Percentiles rank a stretch among this genome's conserved stretches.
phyloP scores from a whole-genome alignment of 768 basidiomycete species.

The Russula abietina region DNA sequence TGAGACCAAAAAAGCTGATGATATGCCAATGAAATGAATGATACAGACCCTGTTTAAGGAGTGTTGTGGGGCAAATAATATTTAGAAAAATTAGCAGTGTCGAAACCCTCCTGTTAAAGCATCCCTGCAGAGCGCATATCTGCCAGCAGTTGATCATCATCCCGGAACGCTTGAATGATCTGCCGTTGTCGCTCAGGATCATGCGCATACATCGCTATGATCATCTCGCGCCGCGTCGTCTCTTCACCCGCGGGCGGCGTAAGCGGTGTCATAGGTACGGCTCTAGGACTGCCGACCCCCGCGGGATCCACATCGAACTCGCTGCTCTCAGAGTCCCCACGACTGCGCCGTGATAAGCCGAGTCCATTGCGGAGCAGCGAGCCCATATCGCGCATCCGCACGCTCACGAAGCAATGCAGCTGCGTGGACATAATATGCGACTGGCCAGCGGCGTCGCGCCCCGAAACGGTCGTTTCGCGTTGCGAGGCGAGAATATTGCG shows the following conservation, averaged over 20 bases:
- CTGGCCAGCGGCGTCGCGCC: constrained; percentile 25
- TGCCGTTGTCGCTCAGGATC: constrained; percentile 41
- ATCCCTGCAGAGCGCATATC: constrained; percentile 62
- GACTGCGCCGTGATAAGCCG: constrained; percentile 25
- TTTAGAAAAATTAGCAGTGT: background rate
- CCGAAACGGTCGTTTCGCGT: constrained; percentile 29
- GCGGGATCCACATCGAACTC: background rate
- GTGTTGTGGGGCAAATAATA: background rate
- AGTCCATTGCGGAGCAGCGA: constrained; percentile 31
- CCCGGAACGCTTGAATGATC: constrained; percentile 42
- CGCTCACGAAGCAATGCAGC: constrained; percentile 30
- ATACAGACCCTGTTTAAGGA: constrained; percentile 1
- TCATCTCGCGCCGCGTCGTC: constrained; percentile 33
- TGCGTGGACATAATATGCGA: constrained; percentile 22
- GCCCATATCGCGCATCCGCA: constrained; percentile 28
- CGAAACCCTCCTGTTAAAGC: constrained; percentile 40
- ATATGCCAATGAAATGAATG: background rate
- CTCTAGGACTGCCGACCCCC: constrained; percentile 6
- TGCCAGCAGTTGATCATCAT: constrained; percentile 52
- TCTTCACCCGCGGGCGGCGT: constrained; percentile 14
- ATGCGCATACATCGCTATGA: constrained; percentile 38
- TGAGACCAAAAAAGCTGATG: background rate
- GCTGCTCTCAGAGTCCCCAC: constrained; percentile 10
- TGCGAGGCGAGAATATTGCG: constrained; percentile 62
- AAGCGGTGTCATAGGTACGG: constrained; percentile 10